Percentiles rank a stretch among this genome's conserved stretches.
Evolutionary conservation across 352 stramenopile genomes (phyloP).

Genomic region (Phytophthora aleatoria): DNA sequence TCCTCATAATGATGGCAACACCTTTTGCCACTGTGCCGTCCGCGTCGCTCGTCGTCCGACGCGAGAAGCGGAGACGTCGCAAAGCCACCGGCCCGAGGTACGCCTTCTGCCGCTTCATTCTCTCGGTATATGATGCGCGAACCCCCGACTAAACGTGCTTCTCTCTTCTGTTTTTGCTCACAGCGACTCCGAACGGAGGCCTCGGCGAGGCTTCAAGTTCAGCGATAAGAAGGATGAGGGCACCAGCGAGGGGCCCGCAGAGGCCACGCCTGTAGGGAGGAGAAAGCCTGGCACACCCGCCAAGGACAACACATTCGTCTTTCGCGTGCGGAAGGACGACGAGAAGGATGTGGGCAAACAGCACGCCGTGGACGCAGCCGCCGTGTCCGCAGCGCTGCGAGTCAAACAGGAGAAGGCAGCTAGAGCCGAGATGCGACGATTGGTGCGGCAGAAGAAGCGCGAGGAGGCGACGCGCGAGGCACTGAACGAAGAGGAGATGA

Average conservation of each 20-base stretch:
- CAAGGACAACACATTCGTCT: slow-evolving; percentile 55
- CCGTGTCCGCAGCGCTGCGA: slow-evolving; percentile 48
- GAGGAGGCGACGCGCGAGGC: slow-evolving; percentile 51
- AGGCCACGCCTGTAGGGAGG: slow-evolving; percentile 37
- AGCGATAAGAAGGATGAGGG: slow-evolving; percentile 38
- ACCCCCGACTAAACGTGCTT: slow-evolving; percentile 1
- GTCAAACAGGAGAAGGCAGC: slow-evolving; percentile 57
- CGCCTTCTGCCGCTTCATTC: neutral
- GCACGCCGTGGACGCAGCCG: slow-evolving; percentile 42
- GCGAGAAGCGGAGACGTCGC: slow-evolving; percentile 60
- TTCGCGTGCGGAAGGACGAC: slow-evolving; percentile 54
- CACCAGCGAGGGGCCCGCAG: slow-evolving; percentile 17
- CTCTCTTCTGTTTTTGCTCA: slow-evolving; percentile 14
- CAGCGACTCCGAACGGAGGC: slow-evolving; percentile 24
- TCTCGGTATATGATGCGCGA: neutral
- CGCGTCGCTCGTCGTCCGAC: slow-evolving; percentile 62
- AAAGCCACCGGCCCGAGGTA: slow-evolving; percentile 41
- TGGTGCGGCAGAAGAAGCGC: slow-evolving; percentile 49
- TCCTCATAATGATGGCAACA: slow-evolving; percentile 36
- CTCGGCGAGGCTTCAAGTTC: slow-evolving; percentile 68
- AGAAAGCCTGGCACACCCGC: slow-evolving; percentile 15
- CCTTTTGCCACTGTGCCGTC: slow-evolving; percentile 36
- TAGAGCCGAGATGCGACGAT: slow-evolving; percentile 47
- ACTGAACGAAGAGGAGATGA: slow-evolving; percentile 45
- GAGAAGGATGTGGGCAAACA: slow-evolving; percentile 28